phyloP scores from a whole-genome alignment of 768 basidiomycete genomes.

The Kwoniella sp. region DNA sequence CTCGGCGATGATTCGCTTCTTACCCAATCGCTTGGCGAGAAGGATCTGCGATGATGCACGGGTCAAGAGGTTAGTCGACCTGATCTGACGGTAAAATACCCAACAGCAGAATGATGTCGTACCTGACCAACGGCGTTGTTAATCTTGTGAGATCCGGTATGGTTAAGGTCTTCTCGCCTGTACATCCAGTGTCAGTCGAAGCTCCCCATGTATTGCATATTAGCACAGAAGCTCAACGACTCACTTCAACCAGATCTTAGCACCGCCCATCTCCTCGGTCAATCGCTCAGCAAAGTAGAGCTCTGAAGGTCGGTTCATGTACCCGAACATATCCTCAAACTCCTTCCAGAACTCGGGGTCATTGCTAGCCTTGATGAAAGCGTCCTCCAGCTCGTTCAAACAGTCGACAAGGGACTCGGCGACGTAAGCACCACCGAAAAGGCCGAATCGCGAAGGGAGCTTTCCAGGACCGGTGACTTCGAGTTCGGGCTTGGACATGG shows the following conservation, averaged over 20 bases:
- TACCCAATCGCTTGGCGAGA: constrained; percentile 88
- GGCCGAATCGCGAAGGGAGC: constrained; percentile 83
- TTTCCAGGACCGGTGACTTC: constrained; percentile 38
- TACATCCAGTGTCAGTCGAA: neutral
- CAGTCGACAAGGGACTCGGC: constrained; percentile 95
- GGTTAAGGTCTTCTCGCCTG: constrained; percentile 65
- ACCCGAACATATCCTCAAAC: constrained; percentile 80
- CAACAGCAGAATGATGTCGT: no score
- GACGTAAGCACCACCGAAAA: constrained; percentile 97
- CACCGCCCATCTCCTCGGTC: constrained; percentile 86
- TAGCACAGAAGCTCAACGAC: constrained; percentile 46
- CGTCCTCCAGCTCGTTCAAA: constrained; percentile 81
- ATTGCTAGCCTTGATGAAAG: constrained; percentile 79
- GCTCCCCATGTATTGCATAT: neutral
- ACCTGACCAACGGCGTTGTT: constrained; percentile 98
- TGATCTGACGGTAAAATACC: constrained; percentile 19
- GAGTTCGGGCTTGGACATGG: constrained; percentile 37
- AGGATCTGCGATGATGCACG: constrained; percentile 73
- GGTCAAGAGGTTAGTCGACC: neutral
- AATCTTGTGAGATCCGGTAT: constrained; percentile 98
- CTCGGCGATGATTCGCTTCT: constrained; percentile 96
- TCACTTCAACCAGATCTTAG: constrained; percentile 96
- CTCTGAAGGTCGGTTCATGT: constrained; percentile 92
- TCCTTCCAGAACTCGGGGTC: constrained; percentile 94
- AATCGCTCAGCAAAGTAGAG: constrained; percentile 89